These are phyloP conservation scores for Microbotryomycetes sp. DNA, from an alignment of 1,284 basidiomycete genomes.

Conservation along the genomic window DNA sequence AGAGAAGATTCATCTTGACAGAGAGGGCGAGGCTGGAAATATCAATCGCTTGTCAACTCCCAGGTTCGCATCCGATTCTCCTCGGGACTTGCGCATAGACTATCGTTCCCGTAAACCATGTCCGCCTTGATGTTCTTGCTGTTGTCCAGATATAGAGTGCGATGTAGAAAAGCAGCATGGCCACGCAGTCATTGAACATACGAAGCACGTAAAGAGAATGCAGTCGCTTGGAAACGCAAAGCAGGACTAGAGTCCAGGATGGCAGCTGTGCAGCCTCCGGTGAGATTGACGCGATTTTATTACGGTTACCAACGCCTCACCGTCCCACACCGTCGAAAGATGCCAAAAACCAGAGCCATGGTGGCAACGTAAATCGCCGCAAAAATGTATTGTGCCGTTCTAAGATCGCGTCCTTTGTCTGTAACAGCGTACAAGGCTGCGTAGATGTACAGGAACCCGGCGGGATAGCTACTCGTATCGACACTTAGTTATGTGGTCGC, in stretches of 20 bases:
- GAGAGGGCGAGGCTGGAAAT: slow-evolving; percentile 66
- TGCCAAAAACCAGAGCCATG: slow-evolving; percentile 56
- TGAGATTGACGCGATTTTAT: too few species aligned
- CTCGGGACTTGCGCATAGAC: slow-evolving; percentile 60
- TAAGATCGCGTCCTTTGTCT: slow-evolving; percentile 55
- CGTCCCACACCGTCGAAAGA: slow-evolving; percentile 50
- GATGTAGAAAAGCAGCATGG: slow-evolving; percentile 52
- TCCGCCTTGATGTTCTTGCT: slow-evolving; percentile 36
- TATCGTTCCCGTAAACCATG: slow-evolving; percentile 56
- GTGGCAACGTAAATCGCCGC: slow-evolving; percentile 61
- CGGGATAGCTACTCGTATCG: slow-evolving; percentile 84
- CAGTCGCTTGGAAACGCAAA: slow-evolving; percentile 82
- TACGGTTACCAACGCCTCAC: too few species aligned
- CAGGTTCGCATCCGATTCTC: background rate
- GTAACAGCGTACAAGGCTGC: slow-evolving; percentile 62
- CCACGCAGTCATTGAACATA: slow-evolving; percentile 93
- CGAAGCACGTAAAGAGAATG: slow-evolving; percentile 90
- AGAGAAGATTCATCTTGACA: slow-evolving; percentile 90
- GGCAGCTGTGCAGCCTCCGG: slow-evolving; percentile 50
- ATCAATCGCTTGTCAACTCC: too few species aligned
- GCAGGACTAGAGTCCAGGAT: slow-evolving; percentile 66
- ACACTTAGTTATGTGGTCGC: slow-evolving; percentile 9
- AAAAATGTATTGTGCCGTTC: slow-evolving; percentile 70
- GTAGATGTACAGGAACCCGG: slow-evolving; percentile 83
- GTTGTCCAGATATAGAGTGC: slow-evolving; percentile 35